A percentile compares a stretch with the other conserved stretches of the same genome.
Conservation (phyloP, 176 grass and related monocot species). For the Bonia amplexicaulis region DNA sequence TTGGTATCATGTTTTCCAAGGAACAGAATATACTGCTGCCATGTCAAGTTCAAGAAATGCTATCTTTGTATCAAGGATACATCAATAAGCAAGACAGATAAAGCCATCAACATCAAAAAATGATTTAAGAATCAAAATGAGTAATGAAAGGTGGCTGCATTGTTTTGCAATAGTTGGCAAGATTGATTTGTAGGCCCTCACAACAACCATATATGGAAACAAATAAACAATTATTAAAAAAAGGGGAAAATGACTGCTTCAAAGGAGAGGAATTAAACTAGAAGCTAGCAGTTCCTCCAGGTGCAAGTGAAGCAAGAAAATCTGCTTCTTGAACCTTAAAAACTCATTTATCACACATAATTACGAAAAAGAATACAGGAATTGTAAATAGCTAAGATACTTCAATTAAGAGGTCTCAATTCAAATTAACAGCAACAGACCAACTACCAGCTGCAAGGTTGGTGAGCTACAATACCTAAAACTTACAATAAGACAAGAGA, state of each 20-base stretch:
- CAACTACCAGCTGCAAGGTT: slow-evolving; percentile 29
- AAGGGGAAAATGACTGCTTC: neutral
- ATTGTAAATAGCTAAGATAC: neutral
- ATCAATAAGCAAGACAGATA: slow-evolving; percentile 19
- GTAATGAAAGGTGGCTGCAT: slow-evolving; percentile 39
- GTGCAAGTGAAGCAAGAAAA: slow-evolving; percentile 16
- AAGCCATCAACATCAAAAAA: slow-evolving; percentile 33
- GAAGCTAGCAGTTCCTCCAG: neutral
- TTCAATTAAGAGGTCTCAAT: neutral
- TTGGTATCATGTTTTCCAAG: neutral
- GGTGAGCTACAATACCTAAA: slow-evolving; percentile 38
- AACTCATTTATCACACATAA: neutral
- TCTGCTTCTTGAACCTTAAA: neutral
- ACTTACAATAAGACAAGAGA: slow-evolving; percentile 10
- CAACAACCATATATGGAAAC: neutral
- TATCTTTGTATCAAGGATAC: neutral
- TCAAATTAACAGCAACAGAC: slow-evolving; percentile 25
- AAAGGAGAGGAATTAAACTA: slow-evolving; percentile 10
- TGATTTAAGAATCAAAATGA: slow-evolving; percentile 35
- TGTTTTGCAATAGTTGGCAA: slow-evolving; percentile 16
- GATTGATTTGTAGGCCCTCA: slow-evolving; percentile 10
- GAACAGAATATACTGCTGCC: neutral
- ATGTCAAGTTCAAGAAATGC: neutral
- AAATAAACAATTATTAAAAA: neutral
- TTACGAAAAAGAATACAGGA: neutral